Percentiles rank a stretch among this genome's conserved stretches.
Evolutionary conservation across 2,329 filamentous ascomycete genomes (phyloP).

Genomic region (Orbilia blumenaviensis): DNA sequence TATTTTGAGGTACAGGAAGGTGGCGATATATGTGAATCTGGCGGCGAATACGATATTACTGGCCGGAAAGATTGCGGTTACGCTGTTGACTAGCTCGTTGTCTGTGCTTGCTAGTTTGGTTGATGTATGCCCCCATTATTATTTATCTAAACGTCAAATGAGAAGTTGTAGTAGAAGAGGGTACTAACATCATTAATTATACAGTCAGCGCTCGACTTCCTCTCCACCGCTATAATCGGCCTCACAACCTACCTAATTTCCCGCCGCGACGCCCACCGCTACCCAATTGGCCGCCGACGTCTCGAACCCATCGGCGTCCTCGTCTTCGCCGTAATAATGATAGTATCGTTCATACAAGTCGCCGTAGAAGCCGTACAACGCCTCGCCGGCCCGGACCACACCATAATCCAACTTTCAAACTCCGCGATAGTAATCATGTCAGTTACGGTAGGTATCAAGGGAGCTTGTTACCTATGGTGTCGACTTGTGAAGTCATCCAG

Average conservation of each 20-base stretch:
- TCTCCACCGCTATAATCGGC: conserved; percentile 83
- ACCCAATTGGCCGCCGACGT: conserved; percentile 79
- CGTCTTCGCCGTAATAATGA: conserved; percentile 86
- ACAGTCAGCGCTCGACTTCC: conserved; percentile 76
- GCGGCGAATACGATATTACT: conserved; percentile 79
- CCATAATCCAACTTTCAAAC: conserved; percentile 72
- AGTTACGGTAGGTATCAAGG: conserved; percentile 81
- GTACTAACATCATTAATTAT: not conserved
- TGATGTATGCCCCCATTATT: conserved; percentile 66
- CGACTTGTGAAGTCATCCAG: conserved; percentile 84
- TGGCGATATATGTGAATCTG: conserved; percentile 88
- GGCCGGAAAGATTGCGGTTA: conserved; percentile 78
- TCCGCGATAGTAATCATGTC: conserved; percentile 82
- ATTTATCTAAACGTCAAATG: no score
- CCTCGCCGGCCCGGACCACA: conserved; percentile 70
- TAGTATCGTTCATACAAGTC: conserved; percentile 83
- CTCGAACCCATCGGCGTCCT: conserved; percentile 82
- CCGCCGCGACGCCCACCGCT: conserved; percentile 74
- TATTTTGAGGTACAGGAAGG: conserved; percentile 62
- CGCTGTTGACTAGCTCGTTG: conserved; percentile 79
- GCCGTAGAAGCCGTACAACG: conserved; percentile 74
- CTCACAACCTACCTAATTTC: conserved; percentile 69
- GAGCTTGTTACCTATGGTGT: conserved; percentile 85
- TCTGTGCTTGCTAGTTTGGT: conserved; percentile 82
- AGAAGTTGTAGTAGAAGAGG: not conserved